A percentile compares a stretch with the other conserved stretches of the same genome.
phyloP scores from a whole-genome alignment of 495 filamentous ascomycete species.

The Aspergillus steynii region DNA sequence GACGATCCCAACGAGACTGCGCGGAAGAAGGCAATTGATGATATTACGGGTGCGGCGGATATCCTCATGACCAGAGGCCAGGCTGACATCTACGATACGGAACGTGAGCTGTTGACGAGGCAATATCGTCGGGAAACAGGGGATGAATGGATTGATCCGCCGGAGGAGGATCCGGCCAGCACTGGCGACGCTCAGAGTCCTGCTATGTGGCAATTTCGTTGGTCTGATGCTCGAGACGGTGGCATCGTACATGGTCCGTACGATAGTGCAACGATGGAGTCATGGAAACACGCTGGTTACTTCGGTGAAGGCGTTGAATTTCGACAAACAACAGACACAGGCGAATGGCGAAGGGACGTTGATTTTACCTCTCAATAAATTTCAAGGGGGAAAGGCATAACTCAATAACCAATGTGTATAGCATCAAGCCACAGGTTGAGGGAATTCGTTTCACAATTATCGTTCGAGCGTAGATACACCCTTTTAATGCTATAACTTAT shows the following conservation, averaged over 20 bases:
- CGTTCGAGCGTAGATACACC: slow-evolving; percentile 19
- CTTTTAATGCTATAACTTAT: slow-evolving; percentile 4
- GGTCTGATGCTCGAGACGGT: slow-evolving; percentile 85
- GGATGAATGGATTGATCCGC: slow-evolving; percentile 82
- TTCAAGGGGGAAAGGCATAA: neutral
- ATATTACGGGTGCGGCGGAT: slow-evolving; percentile 86
- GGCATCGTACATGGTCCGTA: slow-evolving; percentile 83
- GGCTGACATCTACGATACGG: slow-evolving; percentile 83
- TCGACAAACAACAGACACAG: slow-evolving; percentile 56
- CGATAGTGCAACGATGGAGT: slow-evolving; percentile 77
- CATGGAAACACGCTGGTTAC: slow-evolving; percentile 88
- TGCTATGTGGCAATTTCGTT: slow-evolving; percentile 85
- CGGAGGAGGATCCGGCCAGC: slow-evolving; percentile 24
- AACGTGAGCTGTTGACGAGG: slow-evolving; percentile 79
- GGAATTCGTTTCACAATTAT: slow-evolving; percentile 21
- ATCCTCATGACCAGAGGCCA: slow-evolving; percentile 78
- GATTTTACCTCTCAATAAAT: slow-evolving; percentile 57
- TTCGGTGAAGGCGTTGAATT: slow-evolving; percentile 96
- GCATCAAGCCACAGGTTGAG: slow-evolving; percentile 7
- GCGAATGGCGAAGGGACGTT: slow-evolving; percentile 60
- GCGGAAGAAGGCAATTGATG: slow-evolving; percentile 71
- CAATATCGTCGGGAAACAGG: slow-evolving; percentile 87
- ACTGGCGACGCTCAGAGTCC: slow-evolving; percentile 25
- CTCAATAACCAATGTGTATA: neutral
- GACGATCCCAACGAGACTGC: slow-evolving; percentile 71